Percentiles rank a stretch among this genome's conserved stretches.
Conservation (phyloP, 139 green algal species). For the Chlorella sp. region DNA sequence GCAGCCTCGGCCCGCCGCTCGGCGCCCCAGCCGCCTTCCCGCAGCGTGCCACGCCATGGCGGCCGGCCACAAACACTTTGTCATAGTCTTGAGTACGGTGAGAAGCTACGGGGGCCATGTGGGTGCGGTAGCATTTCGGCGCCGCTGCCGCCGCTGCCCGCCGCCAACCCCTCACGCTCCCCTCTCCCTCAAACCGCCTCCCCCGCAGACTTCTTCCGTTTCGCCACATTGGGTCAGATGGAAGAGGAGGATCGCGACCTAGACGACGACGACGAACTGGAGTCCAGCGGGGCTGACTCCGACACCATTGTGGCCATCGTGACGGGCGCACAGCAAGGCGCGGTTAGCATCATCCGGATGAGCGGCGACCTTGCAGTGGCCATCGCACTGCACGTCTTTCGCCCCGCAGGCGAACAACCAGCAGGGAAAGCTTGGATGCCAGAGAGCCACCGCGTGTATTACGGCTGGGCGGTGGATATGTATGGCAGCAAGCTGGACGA, state of each 20-base stretch:
- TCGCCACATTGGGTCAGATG: neutral
- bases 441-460: constrained; percentile 84
- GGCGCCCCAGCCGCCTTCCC: too few species aligned
- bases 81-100: constrained; percentile 12
- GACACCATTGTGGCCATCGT: constrained; percentile 87
- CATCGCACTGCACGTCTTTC: constrained; percentile 69
- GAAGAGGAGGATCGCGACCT: neutral
- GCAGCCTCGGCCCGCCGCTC: too few species aligned
- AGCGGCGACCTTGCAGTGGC: constrained; percentile 77
- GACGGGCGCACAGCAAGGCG: constrained; percentile 71
- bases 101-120: neutral
- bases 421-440: constrained; percentile 56
- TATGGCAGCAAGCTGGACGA: constrained; percentile 67
- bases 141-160: neutral
- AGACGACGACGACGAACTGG: too few species aligned
- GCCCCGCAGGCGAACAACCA: constrained; percentile 35
- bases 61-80: neutral
- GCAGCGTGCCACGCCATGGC: too few species aligned
- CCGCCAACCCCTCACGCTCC: neutral
- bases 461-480: constrained; percentile 77
- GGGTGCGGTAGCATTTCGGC: neutral
- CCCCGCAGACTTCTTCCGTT: neutral
- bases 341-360: constrained; percentile 91
- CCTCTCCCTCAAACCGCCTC: neutral
- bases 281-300: neutral